phyloP scores from a whole-genome alignment of 345 rosid genomes.

The Brassica incana region DNA sequence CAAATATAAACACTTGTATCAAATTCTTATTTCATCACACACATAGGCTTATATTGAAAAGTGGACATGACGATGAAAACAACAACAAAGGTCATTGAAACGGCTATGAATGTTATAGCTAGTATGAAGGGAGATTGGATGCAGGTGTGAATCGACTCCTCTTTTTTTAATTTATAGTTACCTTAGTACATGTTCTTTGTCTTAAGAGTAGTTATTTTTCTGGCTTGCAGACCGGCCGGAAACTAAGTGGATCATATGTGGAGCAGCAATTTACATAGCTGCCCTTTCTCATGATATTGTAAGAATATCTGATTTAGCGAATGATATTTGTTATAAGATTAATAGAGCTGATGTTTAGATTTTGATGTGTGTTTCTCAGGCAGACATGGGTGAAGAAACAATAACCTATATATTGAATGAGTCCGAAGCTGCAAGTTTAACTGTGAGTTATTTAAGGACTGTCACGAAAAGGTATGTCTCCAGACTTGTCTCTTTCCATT shows the following conservation, averaged over 20 bases:
- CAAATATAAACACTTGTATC: background rate
- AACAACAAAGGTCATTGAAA: background rate
- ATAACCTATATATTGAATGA: conserved; percentile 77
- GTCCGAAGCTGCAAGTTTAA: conserved; percentile 81
- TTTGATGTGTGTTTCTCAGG: conserved; percentile 45
- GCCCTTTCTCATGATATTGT: conserved; percentile 52
- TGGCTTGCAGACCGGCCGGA: background rate
- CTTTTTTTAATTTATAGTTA: background rate
- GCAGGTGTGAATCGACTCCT: background rate
- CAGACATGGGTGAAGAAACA: conserved; percentile 82
- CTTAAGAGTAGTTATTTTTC: background rate
- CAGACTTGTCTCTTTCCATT: background rate
- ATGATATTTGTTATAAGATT: background rate
- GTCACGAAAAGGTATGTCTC: conserved; percentile 57
- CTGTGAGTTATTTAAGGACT: conserved; percentile 55
- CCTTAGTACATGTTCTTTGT: background rate
- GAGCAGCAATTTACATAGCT: background rate
- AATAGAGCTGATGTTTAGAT: background rate
- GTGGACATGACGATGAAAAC: background rate
- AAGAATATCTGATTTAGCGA: conserved; percentile 38
- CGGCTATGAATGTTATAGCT: background rate
- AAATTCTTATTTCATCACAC: background rate
- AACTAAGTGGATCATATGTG: background rate
- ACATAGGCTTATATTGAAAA: background rate
- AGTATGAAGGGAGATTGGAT: background rate